Conservation (phyloP, 495 filamentous ascomycete genomes). For the Lasiosphaeria ovina region DNA sequence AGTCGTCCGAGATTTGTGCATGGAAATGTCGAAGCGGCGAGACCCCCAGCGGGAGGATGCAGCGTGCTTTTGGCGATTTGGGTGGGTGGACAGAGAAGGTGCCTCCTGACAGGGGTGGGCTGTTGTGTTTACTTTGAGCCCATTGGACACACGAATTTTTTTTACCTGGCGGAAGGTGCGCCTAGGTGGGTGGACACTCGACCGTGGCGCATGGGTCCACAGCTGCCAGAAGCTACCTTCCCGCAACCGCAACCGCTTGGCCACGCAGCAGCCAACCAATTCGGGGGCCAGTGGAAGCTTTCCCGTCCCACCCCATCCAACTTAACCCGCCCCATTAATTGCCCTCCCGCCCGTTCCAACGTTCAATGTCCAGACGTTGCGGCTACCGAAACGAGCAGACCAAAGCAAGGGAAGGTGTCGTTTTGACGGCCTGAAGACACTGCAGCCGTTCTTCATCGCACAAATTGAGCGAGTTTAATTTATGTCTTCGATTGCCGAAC, state of each 20-base stretch:
- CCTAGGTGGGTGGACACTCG: not conserved
- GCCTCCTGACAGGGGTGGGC: conserved; percentile 15
- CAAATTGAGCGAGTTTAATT: not conserved
- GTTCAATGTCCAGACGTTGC: conserved; percentile 2
- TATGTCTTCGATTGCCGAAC: not conserved
- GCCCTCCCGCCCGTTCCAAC: not conserved
- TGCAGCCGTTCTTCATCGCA: not conserved
- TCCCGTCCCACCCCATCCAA: not conserved
- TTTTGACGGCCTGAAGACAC: not conserved
- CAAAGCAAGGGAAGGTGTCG: not conserved
- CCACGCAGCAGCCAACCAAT: not conserved
- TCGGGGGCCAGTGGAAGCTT: not conserved
- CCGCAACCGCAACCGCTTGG: conserved; percentile 5
- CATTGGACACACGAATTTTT: conserved; percentile 9
- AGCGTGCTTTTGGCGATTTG: conserved; percentile 19
- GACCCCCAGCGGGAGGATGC: conserved; percentile 17
- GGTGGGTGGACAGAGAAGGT: conserved; percentile 20
- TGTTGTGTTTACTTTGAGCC: conserved; percentile 33
- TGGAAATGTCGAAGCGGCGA: conserved; percentile 9
- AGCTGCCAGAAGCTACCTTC: conserved; percentile 3
- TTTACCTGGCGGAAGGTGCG: conserved; percentile 4
- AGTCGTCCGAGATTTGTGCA: conserved; percentile 17
- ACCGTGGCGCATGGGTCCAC: not conserved
- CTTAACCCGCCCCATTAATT: not conserved
- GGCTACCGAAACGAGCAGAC: not conserved